phyloP scores from a whole-genome alignment of 495 filamentous ascomycete species.

The Xylaria flabelliformis region DNA sequence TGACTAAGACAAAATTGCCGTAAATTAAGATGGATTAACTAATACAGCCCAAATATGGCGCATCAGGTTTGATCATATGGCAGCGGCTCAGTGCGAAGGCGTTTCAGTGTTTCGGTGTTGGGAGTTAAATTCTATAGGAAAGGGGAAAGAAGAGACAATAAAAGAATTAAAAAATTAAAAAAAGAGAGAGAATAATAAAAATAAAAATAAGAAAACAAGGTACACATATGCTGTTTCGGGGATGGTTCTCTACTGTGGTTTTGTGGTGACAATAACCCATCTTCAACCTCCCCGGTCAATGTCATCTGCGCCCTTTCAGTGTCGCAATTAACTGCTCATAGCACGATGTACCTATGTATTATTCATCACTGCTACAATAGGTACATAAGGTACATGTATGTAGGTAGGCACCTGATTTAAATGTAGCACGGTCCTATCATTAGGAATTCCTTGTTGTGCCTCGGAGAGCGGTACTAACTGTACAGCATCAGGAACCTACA shows the following conservation, averaged over 20 bases:
- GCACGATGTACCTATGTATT: background rate
- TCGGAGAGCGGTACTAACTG: no score
- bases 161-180: background rate
- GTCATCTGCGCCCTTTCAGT: constrained; percentile 1
- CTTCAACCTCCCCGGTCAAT: background rate
- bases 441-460: no score
- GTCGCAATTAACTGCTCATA: background rate
- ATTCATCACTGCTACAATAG: no score
- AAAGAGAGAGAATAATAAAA: background rate
- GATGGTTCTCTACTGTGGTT: background rate
- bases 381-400: no score
- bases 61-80: background rate
- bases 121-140: background rate
- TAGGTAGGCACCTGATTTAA: no score
- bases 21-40: background rate
- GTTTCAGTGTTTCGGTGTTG: background rate
- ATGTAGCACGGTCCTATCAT: no score
- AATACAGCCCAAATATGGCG: background rate
- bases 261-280: background rate
- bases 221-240: background rate
- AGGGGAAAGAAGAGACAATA: background rate
- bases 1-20: background rate
- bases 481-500: no score
- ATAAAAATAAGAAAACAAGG: background rate
- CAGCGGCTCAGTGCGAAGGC: background rate